Base-by-base conservation (phyloP, 768 basidiomycete species). In the Mycena pura region DNA sequence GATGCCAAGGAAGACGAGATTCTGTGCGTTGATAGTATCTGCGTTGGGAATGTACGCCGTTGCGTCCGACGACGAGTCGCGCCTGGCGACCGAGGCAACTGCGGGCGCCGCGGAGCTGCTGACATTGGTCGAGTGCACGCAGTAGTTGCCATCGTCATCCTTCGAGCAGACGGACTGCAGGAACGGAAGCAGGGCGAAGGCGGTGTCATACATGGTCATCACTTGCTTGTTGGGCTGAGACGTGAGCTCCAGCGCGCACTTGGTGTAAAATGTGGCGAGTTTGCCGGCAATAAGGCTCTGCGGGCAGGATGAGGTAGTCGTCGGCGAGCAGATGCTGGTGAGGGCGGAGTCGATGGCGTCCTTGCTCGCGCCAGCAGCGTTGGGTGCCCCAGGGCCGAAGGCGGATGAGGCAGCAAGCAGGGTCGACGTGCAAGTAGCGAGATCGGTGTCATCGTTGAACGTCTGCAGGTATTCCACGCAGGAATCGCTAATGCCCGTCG, bases 1-100 rank as follows among this genome's bases (percentile, higher is more conserved):
- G 70, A 92, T 82, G 87, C 91, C 87, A 65, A 98, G 80, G 90
- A 93, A 97, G 32, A 86, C 79, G 54, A 97, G 74, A 80, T 90
- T 92, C 70, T 83, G 83, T 44, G 76, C 65, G 43, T 67, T 62
- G 76, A 81, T 90, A 10, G 83, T 82, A 10, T 79, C 78, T 43
- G 80, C 73, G 75, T 92, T 88, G 59, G 88, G 88, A 27, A 82
- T 73, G 76, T 78, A 69, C 70, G 72, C 73, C 61, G 68, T 62
- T 48, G 32, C 65, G n/a, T n/a, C n/a, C n/a, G n/a, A n/a, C 22
- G 66, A 58, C 45, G 61, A 72, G 8, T 66, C 68, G 45, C 79
- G 77, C 50, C 73, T 71, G 36, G 44, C 28, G 31, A 49, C 41
- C 11, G 62, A 34, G 24, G 19, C 40, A 39, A 58, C 56, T 24